These are phyloP conservation scores for Saccharum spontaneum DNA, from an alignment of 176 grass and related monocot species.

Conservation along the genomic window DNA sequence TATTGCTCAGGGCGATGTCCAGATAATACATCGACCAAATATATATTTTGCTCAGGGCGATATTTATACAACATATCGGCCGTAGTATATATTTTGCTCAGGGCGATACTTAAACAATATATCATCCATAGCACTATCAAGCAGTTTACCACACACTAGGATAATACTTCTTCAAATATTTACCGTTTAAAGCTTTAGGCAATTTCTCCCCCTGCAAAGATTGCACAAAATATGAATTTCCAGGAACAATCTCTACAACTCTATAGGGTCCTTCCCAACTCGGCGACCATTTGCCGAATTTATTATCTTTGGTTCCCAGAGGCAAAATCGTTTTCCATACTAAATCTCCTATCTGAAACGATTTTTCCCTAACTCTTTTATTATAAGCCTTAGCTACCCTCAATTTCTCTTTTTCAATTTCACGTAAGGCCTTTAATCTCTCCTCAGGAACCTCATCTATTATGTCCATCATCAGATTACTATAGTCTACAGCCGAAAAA, in stretches of 20 bases:
- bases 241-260: background rate
- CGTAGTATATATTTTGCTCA: too few relatives aligned
- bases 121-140: too few relatives aligned
- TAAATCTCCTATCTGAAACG: background rate
- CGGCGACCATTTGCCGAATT: background rate
- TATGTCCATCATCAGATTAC: background rate
- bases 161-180: too few relatives aligned
- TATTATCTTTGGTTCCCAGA: background rate
- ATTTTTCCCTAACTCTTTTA: background rate
- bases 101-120: too few relatives aligned
- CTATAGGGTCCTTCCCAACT: background rate
- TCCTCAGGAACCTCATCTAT: background rate
- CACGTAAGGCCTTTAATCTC: too few relatives aligned
- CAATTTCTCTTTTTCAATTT: background rate
- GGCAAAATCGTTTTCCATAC: conserved; percentile 10
- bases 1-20: too few relatives aligned
- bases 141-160: too few relatives aligned
- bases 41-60: background rate
- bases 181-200: background rate
- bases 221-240: conserved; percentile 2
- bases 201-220: background rate
- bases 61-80: too few relatives aligned
- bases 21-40: background rate
- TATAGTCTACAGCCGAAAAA: background rate
- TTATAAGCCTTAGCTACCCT: background rate